A percentile compares a stretch with the other conserved stretches of the same genome.
Evolutionary conservation across 768 basidiomycete genomes (phyloP).

Genomic region (Gymnopilus dilepis): DNA sequence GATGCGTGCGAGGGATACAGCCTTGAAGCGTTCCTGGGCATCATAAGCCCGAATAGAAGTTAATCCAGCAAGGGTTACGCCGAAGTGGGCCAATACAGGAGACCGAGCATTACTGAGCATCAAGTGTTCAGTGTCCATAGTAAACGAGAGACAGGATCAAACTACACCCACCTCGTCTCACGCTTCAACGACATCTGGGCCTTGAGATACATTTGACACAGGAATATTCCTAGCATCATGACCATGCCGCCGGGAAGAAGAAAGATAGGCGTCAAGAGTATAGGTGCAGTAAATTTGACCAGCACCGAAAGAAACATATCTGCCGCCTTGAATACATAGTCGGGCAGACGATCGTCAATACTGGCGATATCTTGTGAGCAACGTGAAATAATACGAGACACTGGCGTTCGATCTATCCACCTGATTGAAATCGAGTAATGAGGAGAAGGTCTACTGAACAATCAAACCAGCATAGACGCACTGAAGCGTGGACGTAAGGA

Average conservation of each 20-base stretch:
- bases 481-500: slow-evolving; percentile 22
- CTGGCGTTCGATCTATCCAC: slow-evolving; percentile 31
- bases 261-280: slow-evolving; percentile 48
- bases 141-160: not conserved
- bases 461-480: not conserved
- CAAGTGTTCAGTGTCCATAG: not conserved
- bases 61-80: slow-evolving; percentile 56
- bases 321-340: slow-evolving; percentile 30
- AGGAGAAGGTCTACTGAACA: not conserved
- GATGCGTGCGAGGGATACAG: slow-evolving; percentile 49
- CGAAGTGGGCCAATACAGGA: slow-evolving; percentile 25
- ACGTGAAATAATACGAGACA: slow-evolving; percentile 22
- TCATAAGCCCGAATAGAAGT: slow-evolving; percentile 67
- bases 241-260: slow-evolving; percentile 46
- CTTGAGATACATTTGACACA: slow-evolving; percentile 47
- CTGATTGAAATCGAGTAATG: slow-evolving; percentile 22
- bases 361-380: slow-evolving; percentile 31
- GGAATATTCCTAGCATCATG: slow-evolving; percentile 43
- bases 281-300: slow-evolving; percentile 44
- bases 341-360: slow-evolving; percentile 52
- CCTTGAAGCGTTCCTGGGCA: slow-evolving; percentile 52
- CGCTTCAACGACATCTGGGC: slow-evolving; percentile 50
- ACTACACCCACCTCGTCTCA: slow-evolving; percentile 34
- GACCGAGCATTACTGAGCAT: slow-evolving; percentile 23
- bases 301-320: slow-evolving; percentile 40